Conservation (phyloP, 768 basidiomycete genomes). For the Pulveroboletus sp. region DNA sequence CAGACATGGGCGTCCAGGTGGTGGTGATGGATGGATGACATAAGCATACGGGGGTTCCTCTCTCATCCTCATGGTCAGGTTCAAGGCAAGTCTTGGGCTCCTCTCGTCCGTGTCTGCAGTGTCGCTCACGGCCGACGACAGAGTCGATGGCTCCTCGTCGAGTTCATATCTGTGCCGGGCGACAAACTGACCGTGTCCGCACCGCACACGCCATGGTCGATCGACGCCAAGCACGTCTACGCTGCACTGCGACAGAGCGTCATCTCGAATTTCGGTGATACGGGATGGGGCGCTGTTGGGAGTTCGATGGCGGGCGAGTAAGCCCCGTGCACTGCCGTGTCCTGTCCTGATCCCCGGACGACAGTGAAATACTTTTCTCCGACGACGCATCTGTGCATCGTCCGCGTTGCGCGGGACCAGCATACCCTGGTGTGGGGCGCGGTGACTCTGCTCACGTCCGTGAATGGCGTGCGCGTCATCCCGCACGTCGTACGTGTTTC, state of each 20-base stretch:
- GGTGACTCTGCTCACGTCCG: slow-evolving; percentile 58
- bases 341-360: neutral
- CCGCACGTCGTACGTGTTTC: slow-evolving; percentile 80
- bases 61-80: slow-evolving; percentile 53
- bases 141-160: slow-evolving; percentile 89
- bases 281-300: slow-evolving; percentile 80
- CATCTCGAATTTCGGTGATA: slow-evolving; percentile 72
- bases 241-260: slow-evolving; percentile 65
- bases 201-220: slow-evolving; percentile 11
- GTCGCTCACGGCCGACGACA: slow-evolving; percentile 22
- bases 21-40: too few relatives aligned
- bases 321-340: neutral
- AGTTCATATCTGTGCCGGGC: slow-evolving; percentile 55
- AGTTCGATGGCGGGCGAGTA: slow-evolving; percentile 61
- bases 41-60: slow-evolving; percentile 2
- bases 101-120: too few relatives aligned
- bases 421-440: slow-evolving; percentile 78
- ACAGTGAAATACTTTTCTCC: slow-evolving; percentile 89
- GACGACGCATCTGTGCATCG: slow-evolving; percentile 75
- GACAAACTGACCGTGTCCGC: slow-evolving; percentile 7
- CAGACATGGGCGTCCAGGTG: too few relatives aligned
- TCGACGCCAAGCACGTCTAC: slow-evolving; percentile 66
- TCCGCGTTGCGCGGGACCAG: slow-evolving; percentile 80
- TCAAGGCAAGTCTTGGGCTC: slow-evolving; percentile 45
- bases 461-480: slow-evolving; percentile 56